Conservation (phyloP, 2,329 filamentous ascomycete genomes). For the Sclerotinia trifoliorum region DNA sequence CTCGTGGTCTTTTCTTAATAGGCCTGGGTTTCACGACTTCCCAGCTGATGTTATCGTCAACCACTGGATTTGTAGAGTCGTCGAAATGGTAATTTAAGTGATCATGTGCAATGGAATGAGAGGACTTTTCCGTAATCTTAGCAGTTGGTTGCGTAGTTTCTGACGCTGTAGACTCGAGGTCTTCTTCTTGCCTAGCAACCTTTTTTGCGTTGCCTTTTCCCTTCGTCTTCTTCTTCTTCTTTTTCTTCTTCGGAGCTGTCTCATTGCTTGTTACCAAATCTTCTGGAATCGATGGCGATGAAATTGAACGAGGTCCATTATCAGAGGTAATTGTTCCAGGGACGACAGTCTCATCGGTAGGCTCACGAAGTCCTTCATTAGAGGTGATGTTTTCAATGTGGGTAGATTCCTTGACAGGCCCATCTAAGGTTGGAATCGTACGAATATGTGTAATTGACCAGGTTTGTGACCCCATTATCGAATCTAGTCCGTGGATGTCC, state of each 20-base stretch:
- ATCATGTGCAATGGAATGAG: constrained; percentile 12
- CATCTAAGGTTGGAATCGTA: neutral
- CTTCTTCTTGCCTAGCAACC: neutral
- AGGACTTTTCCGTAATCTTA: neutral
- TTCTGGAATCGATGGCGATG: neutral
- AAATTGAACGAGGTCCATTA: neutral
- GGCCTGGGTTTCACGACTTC: constrained; percentile 12
- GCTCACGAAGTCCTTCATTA: neutral
- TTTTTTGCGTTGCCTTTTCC: neutral
- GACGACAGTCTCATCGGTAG: neutral
- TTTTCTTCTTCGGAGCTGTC: neutral
- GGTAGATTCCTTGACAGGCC: neutral
- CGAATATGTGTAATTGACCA: constrained; percentile 8
- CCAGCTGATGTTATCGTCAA: constrained; percentile 5
- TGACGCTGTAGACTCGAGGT: neutral
- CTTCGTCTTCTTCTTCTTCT: constrained; percentile 5
- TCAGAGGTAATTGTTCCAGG: neutral
- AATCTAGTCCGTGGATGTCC: constrained; percentile 6
- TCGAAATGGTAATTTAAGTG: constrained; percentile 16
- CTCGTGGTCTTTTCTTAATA: neutral
- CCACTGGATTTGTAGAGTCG: neutral
- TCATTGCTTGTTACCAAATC: neutral
- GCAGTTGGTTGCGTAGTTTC: neutral
- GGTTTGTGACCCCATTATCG: constrained; percentile 8
- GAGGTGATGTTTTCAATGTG: neutral